Evolutionary conservation across 345 rosid genomes (phyloP).

Genomic region (Camelina laxa): DNA sequence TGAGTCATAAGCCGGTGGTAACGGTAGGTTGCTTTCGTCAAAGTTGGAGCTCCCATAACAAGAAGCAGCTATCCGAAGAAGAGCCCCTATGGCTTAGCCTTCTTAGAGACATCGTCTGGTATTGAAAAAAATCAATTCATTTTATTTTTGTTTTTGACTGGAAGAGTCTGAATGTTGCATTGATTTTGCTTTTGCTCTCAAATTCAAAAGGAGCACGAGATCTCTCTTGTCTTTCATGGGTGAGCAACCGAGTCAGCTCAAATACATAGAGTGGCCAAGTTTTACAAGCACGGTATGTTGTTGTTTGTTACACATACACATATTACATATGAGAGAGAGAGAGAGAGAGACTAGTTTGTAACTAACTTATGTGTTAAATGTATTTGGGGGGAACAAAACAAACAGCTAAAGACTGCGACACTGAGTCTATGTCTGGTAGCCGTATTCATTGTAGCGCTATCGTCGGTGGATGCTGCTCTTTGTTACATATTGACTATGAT

Average conservation of each 20-base stretch:
- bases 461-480: slow-evolving; percentile 71
- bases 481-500: slow-evolving; percentile 62
- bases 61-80: slow-evolving; percentile 32
- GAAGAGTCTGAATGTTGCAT: slow-evolving; percentile 7
- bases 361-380: neutral
- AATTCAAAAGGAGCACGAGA: slow-evolving; percentile 53
- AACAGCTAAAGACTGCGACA: slow-evolving; percentile 81
- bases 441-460: slow-evolving; percentile 64
- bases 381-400: slow-evolving; percentile 31
- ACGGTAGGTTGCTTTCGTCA: slow-evolving; percentile 38
- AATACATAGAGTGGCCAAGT: slow-evolving; percentile 86
- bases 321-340: neutral
- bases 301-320: neutral
- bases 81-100: slow-evolving; percentile 58
- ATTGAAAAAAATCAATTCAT: neutral
- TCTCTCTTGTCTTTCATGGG: slow-evolving; percentile 55
- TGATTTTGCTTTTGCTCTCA: neutral
- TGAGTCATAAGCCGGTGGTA: slow-evolving; percentile 25
- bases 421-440: slow-evolving; percentile 76
- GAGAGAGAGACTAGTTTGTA: neutral
- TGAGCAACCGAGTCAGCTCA: slow-evolving; percentile 86
- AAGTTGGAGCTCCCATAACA: slow-evolving; percentile 41
- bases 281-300: slow-evolving; percentile 67
- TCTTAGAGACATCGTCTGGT: slow-evolving; percentile 57
- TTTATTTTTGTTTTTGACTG: neutral